A percentile compares a stretch with the other conserved stretches of the same genome.
phyloP scores from a whole-genome alignment of 805 yeast species.

The Saturnispora silvae region DNA sequence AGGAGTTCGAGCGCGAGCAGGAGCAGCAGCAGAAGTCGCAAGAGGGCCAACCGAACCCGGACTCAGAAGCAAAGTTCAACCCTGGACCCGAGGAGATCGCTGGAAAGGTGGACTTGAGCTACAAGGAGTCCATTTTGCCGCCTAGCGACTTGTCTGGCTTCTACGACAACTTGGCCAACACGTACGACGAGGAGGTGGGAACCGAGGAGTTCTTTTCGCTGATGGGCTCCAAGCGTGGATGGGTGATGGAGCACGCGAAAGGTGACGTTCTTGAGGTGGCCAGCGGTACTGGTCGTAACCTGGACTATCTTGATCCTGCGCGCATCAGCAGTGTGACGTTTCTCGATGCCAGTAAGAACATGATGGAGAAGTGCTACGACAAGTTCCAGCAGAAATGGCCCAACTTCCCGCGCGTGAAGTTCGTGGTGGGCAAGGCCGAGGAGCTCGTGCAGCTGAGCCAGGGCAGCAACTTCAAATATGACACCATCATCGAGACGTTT shows the following conservation, averaged over 20 bases:
- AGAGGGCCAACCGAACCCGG: too few relatives aligned
- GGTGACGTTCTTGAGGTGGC: conserved; percentile 95
- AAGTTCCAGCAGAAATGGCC: conserved; percentile 67
- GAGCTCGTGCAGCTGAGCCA: conserved; percentile 46
- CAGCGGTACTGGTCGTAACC: conserved; percentile 92
- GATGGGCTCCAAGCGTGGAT: conserved; percentile 57
- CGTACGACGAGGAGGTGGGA: conserved; percentile 72
- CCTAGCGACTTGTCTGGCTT: conserved; percentile 74
- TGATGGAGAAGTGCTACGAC: conserved; percentile 72
- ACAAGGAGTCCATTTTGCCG: conserved; percentile 40
- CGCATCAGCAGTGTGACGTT: conserved; percentile 66
- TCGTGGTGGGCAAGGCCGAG: conserved; percentile 86
- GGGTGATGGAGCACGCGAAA: conserved; percentile 64
- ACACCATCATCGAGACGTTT: conserved; percentile 87
- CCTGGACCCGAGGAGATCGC: conserved; percentile 28
- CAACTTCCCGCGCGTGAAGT: conserved; percentile 60
- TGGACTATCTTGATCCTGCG: conserved; percentile 57
- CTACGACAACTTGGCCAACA: conserved; percentile 67
- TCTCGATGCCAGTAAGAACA: conserved; percentile 71
- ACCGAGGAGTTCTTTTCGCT: conserved; percentile 57
- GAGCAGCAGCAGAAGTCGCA: too few relatives aligned
- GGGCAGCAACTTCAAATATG: conserved; percentile 49
- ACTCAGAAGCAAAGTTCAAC: too few relatives aligned
- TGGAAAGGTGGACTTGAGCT: conserved; percentile 20
- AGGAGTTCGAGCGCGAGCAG: conserved; percentile 9